Percentiles rank a stretch among this genome's conserved stretches.
Evolutionary conservation across 345 rosid species (phyloP).

Genomic region (Camelina hispida): DNA sequence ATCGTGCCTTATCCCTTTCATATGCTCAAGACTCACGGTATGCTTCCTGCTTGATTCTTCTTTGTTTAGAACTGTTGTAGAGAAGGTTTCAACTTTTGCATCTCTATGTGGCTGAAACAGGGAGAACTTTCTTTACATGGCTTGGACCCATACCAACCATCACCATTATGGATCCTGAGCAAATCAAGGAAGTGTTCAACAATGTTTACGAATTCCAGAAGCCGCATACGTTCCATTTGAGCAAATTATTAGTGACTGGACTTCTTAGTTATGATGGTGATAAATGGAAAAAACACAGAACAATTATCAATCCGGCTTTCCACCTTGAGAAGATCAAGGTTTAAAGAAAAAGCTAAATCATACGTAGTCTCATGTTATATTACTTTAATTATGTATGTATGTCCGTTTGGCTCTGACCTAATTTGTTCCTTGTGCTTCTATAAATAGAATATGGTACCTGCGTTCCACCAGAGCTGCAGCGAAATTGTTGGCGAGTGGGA

Average conservation of each 20-base stretch:
- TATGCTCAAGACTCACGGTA: slow-evolving; percentile 40
- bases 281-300: slow-evolving; percentile 53
- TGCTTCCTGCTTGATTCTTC: not conserved
- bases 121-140: slow-evolving; percentile 52
- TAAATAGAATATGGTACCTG: slow-evolving; percentile 38
- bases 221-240: slow-evolving; percentile 23
- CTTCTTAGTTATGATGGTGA: slow-evolving; percentile 41
- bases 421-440: too few relatives aligned
- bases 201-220: slow-evolving; percentile 47
- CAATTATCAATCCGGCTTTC: slow-evolving; percentile 55
- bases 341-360: too few relatives aligned
- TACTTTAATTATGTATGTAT: too few relatives aligned
- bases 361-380: too few relatives aligned
- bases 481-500: slow-evolving; percentile 45
- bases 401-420: too few relatives aligned
- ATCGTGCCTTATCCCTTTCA: slow-evolving; percentile 30
- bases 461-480: slow-evolving; percentile 46
- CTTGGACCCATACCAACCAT: slow-evolving; percentile 50
- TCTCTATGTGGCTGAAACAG: slow-evolving; percentile 6
- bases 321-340: slow-evolving; percentile 55
- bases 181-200: slow-evolving; percentile 45
- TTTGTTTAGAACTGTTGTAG: too few relatives aligned
- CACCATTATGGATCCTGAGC: slow-evolving; percentile 51
- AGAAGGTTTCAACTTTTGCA: too few relatives aligned
- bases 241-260: slow-evolving; percentile 39